Percentiles rank a stretch among this genome's conserved stretches.
phyloP scores from a whole-genome alignment of 2,329 filamentous ascomycete species.

The Colletotrichum trifolii region DNA sequence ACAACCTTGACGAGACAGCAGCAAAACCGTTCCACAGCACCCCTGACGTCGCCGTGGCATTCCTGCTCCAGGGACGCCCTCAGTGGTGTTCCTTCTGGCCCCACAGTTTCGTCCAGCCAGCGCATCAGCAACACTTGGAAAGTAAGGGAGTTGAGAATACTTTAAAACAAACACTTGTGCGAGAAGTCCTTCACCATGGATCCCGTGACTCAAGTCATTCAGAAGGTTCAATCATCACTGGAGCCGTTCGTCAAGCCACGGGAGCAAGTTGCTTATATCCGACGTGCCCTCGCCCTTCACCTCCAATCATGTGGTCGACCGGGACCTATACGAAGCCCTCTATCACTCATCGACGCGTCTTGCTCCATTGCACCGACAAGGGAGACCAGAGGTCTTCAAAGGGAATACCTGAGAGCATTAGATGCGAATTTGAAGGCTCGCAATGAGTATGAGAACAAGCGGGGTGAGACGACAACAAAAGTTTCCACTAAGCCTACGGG shows the following conservation, averaged over 20 bases:
- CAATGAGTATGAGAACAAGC: slow-evolving; percentile 54
- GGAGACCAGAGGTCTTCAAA: slow-evolving; percentile 59
- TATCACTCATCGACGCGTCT: slow-evolving; percentile 60
- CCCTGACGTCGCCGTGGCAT: not conserved
- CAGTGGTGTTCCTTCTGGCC: no score
- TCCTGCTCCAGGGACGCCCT: no score
- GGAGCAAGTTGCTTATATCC: slow-evolving; percentile 67
- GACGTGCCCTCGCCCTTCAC: slow-evolving; percentile 65
- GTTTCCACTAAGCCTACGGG: slow-evolving; percentile 30
- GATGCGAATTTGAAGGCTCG: slow-evolving; percentile 63
- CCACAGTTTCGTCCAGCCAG: no score
- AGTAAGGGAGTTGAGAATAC: no score
- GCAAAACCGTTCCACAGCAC: slow-evolving; percentile 20
- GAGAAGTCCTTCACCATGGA: slow-evolving; percentile 36
- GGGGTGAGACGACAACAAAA: slow-evolving; percentile 39
- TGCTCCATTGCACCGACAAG: slow-evolving; percentile 48
- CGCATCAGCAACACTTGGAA: no score
- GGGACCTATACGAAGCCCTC: slow-evolving; percentile 54
- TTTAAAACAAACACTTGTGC: not conserved
- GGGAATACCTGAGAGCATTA: slow-evolving; percentile 66
- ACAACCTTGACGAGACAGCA: no score
- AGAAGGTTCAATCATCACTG: slow-evolving; percentile 56
- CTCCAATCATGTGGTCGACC: slow-evolving; percentile 60
- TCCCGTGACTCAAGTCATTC: slow-evolving; percentile 47
- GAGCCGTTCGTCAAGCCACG: slow-evolving; percentile 66